A percentile compares a stretch with the other conserved stretches of the same genome.
Conservation (phyloP, 2,329 filamentous ascomycete species). For the Cryphonectria japonica region DNA sequence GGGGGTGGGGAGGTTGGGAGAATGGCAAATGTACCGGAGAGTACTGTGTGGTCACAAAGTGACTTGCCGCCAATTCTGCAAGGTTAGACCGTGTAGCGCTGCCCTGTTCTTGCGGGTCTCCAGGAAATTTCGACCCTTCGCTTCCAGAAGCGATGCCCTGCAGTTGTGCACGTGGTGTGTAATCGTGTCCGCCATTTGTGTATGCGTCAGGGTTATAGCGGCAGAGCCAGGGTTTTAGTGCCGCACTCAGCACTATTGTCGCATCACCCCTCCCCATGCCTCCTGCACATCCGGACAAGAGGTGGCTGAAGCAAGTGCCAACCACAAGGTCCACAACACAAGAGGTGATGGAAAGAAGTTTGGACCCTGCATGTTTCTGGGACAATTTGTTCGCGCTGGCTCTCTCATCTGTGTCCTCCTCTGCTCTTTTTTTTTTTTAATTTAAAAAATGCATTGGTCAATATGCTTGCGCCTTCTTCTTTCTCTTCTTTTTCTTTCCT, state of each 20-base stretch:
- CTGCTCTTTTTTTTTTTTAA: no score
- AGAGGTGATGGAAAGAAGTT: not conserved
- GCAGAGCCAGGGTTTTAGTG: not conserved
- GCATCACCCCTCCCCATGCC: not conserved
- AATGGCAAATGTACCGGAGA: not conserved
- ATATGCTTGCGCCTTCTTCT: no score
- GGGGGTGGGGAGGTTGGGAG: not conserved
- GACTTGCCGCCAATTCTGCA: not conserved
- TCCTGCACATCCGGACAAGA: not conserved
- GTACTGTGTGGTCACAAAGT: not conserved
- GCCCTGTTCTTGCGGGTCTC: not conserved
- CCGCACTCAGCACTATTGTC: not conserved
- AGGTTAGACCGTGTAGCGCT: not conserved
- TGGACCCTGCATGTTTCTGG: not conserved
- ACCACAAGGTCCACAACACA: not conserved
- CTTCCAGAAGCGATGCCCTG: not conserved
- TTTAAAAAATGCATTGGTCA: no score
- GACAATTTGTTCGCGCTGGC: not conserved
- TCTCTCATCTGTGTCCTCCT: no score
- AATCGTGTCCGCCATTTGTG: not conserved
- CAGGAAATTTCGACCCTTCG: constrained; percentile 10
- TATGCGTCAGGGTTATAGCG: not conserved
- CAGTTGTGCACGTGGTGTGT: not conserved
- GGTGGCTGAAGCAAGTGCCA: not conserved
- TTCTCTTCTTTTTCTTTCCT: not conserved